Base-by-base conservation (phyloP, 1,284 basidiomycete species). In the Neonothopanus nambi region DNA sequence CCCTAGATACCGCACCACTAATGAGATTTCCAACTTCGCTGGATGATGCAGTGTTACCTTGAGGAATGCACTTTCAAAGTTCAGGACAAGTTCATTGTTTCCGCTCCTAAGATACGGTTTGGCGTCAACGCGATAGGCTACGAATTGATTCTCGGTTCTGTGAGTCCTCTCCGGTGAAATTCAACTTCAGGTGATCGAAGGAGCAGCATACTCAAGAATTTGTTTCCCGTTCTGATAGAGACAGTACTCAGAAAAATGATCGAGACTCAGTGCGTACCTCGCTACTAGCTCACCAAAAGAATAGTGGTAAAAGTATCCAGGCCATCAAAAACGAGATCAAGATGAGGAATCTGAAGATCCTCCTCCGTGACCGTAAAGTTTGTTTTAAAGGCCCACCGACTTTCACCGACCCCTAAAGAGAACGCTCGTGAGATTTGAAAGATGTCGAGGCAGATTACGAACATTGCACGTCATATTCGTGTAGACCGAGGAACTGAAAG, bases 401-500 rank as follows among this genome's bases (percentile, higher is more conserved):
- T 77, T 69, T 95, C 93, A 21, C 91, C 91, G 44, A 95, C 76
- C 93, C 93, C 92, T 94, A 57, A 30, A 54, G n/a, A n/a, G n/a
- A 15, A 49, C 36, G 24, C 40, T 28, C 6, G 17, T 24, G 13
- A 30, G 37, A 50, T 49, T 18, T 7, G 26, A 12, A 20, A 41
- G 28, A 24, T 48, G 17, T 4, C 20, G 30, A 33, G 52, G 37
- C 48, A 36, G 49, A 39, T 7, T 40, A 60, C 67, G 18, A 45
- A 70, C 93, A 95, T 73, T 95, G 93, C 9, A 93, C 87, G 61
- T 91, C 86, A 85, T 89, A 93, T 68, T 96, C 93, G 57, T 89
- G 80, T 53, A 92, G 71, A 9, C 85, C 87, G 38, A 89, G 62
- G 60, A 89, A 89, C 85, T 90, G 57, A 48, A 38, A 11, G 46